phyloP scores from a whole-genome alignment of 495 filamentous ascomycete species.

The Neurospora tetrasperma region DNA sequence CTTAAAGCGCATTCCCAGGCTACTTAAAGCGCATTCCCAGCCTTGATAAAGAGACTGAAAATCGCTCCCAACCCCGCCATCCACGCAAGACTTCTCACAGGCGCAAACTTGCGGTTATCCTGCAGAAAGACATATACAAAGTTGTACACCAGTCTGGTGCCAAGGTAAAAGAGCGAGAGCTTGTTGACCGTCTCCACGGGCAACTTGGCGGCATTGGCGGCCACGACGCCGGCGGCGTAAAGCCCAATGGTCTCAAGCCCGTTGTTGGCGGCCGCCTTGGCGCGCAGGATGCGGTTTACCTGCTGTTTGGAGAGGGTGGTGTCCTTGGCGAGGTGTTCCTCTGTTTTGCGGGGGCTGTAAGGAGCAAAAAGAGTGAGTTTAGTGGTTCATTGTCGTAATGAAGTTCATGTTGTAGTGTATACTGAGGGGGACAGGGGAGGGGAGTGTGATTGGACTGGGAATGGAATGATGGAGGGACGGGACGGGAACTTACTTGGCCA shows the following conservation, averaged over 20 bases:
- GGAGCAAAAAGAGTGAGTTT: not conserved
- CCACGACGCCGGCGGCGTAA: constrained; percentile 40
- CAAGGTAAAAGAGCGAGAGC: constrained; percentile 32
- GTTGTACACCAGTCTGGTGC: constrained; percentile 33
- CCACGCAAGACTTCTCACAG: constrained; percentile 31
- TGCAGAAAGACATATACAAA: constrained; percentile 3
- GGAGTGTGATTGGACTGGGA: not conserved
- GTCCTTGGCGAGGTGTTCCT: constrained; percentile 25
- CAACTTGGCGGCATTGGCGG: constrained; percentile 35
- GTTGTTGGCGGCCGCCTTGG: constrained; percentile 37
- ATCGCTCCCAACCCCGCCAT: constrained; percentile 19
- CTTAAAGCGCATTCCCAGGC: constrained; percentile 22
- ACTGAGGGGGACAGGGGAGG: not conserved
- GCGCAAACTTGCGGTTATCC: constrained; percentile 13
- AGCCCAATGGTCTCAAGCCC: constrained; percentile 40
- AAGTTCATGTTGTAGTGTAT: not conserved
- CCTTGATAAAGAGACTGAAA: constrained; percentile 32
- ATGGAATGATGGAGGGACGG: not conserved
- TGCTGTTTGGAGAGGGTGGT: constrained; percentile 28
- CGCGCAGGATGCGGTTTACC: constrained; percentile 31
- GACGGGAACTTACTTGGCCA: constrained; percentile 13
- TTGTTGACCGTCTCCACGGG: constrained; percentile 25
- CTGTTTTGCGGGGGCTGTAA: constrained; percentile 17
- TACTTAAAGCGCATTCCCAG: constrained; percentile 18
- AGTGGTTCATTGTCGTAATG: not conserved